A percentile compares a stretch with the other conserved stretches of the same genome.
These are phyloP conservation scores for Podila epicladia DNA, from an alignment of 192 early-diverging fungal genomes.

Conservation along the genomic window DNA sequence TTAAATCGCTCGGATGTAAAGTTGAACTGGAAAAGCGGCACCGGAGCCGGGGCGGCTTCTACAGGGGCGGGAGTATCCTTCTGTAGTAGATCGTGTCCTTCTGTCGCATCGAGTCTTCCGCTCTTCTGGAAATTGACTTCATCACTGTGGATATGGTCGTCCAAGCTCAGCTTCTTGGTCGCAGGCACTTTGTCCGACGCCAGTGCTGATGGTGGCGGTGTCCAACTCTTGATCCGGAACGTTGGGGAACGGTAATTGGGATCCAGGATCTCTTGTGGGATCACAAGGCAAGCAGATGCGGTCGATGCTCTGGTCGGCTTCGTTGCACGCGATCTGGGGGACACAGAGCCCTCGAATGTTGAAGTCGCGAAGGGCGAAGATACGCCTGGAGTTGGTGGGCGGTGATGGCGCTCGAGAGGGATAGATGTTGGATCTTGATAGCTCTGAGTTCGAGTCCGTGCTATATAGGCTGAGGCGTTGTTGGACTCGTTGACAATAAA, in stretches of 20 bases:
- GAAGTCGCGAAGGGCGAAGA: not conserved
- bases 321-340: slow-evolving; percentile 2
- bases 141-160: not conserved
- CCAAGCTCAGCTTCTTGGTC: not conserved
- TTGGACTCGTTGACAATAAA: not conserved
- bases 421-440: slow-evolving; percentile 1
- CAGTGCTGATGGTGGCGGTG: slow-evolving; percentile 6
- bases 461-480: not conserved
- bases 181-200: not conserved
- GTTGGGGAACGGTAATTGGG: slow-evolving; percentile 35
- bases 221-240: slow-evolving; percentile 49
- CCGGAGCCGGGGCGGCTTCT: too few relatives aligned
- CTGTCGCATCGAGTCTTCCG: not conserved
- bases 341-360: not conserved
- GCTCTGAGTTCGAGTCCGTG: slow-evolving; percentile 15
- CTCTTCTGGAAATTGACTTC: not conserved
- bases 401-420: not conserved
- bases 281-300: slow-evolving; percentile 7
- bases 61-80: too few relatives aligned
- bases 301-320: slow-evolving; percentile 4
- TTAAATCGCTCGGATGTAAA: slow-evolving; percentile 43
- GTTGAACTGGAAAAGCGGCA: slow-evolving; percentile 20
- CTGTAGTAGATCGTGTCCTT: not conserved
- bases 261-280: slow-evolving; percentile 50
- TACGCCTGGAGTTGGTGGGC: not conserved